These are phyloP conservation scores for Pleurotus giganteus DNA, from an alignment of 768 basidiomycete species.

Conservation along the genomic window DNA sequence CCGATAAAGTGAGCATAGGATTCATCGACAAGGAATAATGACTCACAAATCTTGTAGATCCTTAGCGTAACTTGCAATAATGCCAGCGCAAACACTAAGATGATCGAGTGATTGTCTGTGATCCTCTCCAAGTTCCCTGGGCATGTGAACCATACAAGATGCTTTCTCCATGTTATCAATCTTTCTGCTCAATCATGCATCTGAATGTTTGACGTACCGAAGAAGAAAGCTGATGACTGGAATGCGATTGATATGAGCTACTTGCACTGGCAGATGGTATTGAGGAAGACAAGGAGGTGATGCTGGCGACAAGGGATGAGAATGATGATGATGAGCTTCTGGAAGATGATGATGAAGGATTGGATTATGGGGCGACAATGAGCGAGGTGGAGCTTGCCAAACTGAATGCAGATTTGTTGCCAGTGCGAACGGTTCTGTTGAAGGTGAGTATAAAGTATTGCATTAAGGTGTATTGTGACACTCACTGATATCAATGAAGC, in stretches of 20 bases:
- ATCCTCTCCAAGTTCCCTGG: constrained; percentile 22
- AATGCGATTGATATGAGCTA: not conserved
- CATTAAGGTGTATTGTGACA: not conserved
- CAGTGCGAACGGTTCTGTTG: constrained; percentile 8
- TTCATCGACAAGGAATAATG: not conserved
- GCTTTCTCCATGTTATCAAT: constrained; percentile 38
- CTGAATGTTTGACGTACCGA: constrained; percentile 27
- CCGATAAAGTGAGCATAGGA: constrained; percentile 29
- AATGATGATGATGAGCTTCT: constrained; percentile 9
- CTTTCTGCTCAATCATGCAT: constrained; percentile 32
- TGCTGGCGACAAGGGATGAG: not conserved
- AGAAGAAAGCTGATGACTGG: not conserved
- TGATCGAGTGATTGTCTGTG: constrained; percentile 25
- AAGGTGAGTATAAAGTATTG: constrained; percentile 9
- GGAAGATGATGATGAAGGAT: too few relatives aligned
- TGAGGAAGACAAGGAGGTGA: constrained; percentile 10
- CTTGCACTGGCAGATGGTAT: constrained; percentile 1
- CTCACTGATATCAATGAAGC: constrained; percentile 13
- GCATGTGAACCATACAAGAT: constrained; percentile 21
- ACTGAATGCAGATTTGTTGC: not conserved
- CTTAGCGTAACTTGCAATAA: constrained; percentile 36
- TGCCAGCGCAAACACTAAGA: constrained; percentile 30
- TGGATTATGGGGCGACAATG: too few relatives aligned
- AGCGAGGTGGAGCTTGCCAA: constrained; percentile 4
- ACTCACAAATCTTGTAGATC: constrained; percentile 18